phyloP scores from a whole-genome alignment of 257 asterid genomes.

The Schizonepeta tenuifolia region DNA sequence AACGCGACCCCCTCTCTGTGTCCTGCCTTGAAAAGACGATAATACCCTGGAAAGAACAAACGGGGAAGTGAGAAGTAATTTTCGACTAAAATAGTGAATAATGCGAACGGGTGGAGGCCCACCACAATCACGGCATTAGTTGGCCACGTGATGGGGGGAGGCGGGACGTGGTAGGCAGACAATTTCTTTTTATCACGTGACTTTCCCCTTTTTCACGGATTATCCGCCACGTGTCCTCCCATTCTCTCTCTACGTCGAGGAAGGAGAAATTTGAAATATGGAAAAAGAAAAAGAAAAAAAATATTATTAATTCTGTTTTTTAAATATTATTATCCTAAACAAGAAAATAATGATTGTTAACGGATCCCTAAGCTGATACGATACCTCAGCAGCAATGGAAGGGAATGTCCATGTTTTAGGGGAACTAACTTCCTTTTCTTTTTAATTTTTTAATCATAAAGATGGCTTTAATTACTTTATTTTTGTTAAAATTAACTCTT shows the following conservation, averaged over 20 bases:
- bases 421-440: slow-evolving; percentile 13
- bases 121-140: slow-evolving; percentile 54
- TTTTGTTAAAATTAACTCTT: background rate
- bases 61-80: background rate
- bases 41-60: background rate
- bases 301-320: background rate
- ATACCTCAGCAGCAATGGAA: slow-evolving; percentile 29
- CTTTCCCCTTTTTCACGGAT: slow-evolving; percentile 53
- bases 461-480: background rate
- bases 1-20: background rate
- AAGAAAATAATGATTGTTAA: slow-evolving; percentile 58
- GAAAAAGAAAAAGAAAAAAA: background rate
- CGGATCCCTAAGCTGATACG: slow-evolving; percentile 89
- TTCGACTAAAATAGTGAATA: slow-evolving; percentile 3
- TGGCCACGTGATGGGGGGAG: slow-evolving; percentile 93
- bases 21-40: background rate
- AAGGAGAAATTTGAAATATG: too few species aligned
- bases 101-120: slow-evolving; percentile 41
- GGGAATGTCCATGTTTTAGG: slow-evolving; percentile 62
- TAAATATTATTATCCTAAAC: slow-evolving; percentile 43
- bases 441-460: background rate
- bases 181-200: slow-evolving; percentile 71
- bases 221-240: slow-evolving; percentile 48
- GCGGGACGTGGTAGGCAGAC: slow-evolving; percentile 66
- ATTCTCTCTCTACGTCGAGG: background rate